Base-by-base conservation (phyloP, 495 filamentous ascomycete genomes). In the Podospora tetraspora region DNA sequence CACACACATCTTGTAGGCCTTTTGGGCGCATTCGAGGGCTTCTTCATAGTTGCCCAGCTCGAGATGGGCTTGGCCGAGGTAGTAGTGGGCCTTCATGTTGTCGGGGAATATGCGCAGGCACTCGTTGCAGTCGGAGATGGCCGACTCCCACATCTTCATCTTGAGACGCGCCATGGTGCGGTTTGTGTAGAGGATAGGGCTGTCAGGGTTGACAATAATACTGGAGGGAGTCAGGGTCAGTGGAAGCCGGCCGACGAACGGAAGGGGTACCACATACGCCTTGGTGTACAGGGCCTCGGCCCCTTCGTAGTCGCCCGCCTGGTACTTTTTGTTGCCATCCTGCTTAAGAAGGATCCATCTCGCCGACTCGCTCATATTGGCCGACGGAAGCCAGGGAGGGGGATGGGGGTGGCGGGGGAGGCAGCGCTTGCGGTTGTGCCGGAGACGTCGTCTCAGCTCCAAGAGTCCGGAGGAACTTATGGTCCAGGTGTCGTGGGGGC, bases 211-310 rank as follows among this genome's bases (percentile, higher is more conserved):
- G 63, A 83, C 81, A 66, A 86, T 83, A 57, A 92, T 86, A 22
- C 80, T 83, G 71, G 9, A 16, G 12, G 34, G 21, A 56, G 30
- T 25, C 25, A n/a, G 27, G n/a, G 58, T 64, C 10, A 66, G 23
- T 22, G 21, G 19, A 59, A 12, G 19, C 8, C 62, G 19, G 19
- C 8, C 62, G n/a, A 25, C 52, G 37, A 23, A 30, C 43, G 25
- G 60, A 43, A 34, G 32, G 37, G 16, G 57, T 37, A 7, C 57
- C 21, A 78, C 87, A 78, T 82, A 93, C 91, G 94, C 94, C 83
- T 95, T 89, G 12, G 91, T 92, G 79, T 94, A 98, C 65, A 87
- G 80, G 23, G 86, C 84, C 71, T 97, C 93, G 32, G 94, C 94
- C 30, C 82, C 84, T 24, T 74, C 79, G 76, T 85, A 97, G 72